A percentile compares a stretch with the other conserved stretches of the same genome.
Conservation (phyloP, 257 asterid genomes). For the Orobanche coerulescens region DNA sequence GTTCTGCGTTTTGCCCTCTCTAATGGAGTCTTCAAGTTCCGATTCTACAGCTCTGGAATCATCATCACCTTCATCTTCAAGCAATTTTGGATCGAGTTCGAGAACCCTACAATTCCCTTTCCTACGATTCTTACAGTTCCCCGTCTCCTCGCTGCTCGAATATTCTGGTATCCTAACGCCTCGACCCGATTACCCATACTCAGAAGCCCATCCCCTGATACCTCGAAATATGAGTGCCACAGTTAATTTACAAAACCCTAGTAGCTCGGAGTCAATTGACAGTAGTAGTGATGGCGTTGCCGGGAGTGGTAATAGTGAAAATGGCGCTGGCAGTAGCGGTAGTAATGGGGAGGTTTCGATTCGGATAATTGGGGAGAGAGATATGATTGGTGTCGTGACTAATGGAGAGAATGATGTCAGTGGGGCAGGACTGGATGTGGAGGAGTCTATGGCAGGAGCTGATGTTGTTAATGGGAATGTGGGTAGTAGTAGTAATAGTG, state of each 20-base stretch:
- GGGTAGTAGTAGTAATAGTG: slow-evolving; percentile 8
- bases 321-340: slow-evolving; percentile 24
- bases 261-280: slow-evolving; percentile 13
- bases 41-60: slow-evolving; percentile 21
- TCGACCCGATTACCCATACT: slow-evolving; percentile 35
- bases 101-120: slow-evolving; percentile 34
- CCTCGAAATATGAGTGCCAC: slow-evolving; percentile 3
- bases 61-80: slow-evolving; percentile 23
- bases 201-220: slow-evolving; percentile 35
- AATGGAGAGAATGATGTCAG: slow-evolving; percentile 27
- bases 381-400: slow-evolving; percentile 26
- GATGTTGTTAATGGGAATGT: slow-evolving; percentile 19
- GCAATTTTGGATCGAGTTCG: slow-evolving; percentile 21
- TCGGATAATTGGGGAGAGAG: slow-evolving; percentile 49
- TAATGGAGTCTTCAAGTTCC: slow-evolving; percentile 27
- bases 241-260: slow-evolving; percentile 15
- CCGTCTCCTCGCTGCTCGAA: slow-evolving; percentile 49
- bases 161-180: slow-evolving; percentile 46
- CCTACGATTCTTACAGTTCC: slow-evolving; percentile 42
- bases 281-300: slow-evolving; percentile 11
- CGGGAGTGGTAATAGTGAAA: slow-evolving; percentile 18
- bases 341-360: slow-evolving; percentile 57
- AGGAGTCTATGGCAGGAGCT: slow-evolving; percentile 22
- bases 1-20: background rate
- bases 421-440: slow-evolving; percentile 23